phyloP scores from a whole-genome alignment of 805 yeast species.

The Cyberlindnera suaveolens region DNA sequence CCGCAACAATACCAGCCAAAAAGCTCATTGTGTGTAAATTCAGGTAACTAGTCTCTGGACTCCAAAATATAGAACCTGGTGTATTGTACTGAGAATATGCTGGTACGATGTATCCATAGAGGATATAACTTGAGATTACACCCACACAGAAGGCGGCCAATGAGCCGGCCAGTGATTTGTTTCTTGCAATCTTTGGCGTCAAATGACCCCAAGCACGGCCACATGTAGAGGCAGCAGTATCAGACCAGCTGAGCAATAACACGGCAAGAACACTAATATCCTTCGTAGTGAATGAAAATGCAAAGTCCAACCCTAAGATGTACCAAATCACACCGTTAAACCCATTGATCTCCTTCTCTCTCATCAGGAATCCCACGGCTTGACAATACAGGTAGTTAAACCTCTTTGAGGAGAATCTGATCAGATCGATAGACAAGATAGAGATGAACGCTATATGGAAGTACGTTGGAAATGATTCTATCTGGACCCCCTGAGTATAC shows the following conservation, averaged over 20 bases:
- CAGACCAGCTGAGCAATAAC: conserved; percentile 89
- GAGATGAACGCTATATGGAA: conserved; percentile 47
- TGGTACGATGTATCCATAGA: conserved; percentile 75
- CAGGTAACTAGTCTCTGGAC: conserved; percentile 51
- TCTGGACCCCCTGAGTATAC: conserved; percentile 57
- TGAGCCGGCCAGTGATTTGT: conserved; percentile 87
- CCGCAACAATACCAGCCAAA: conserved; percentile 73
- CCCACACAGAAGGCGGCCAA: conserved; percentile 81
- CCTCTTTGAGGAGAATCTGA: conserved; percentile 55
- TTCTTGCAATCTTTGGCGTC: conserved; percentile 68
- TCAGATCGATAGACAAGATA: conserved; percentile 56
- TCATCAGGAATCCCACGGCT: conserved; percentile 72
- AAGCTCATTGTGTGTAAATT: conserved; percentile 47
- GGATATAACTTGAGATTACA: conserved; percentile 50
- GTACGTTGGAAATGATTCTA: conserved; percentile 52
- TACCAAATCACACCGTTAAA: conserved; percentile 90
- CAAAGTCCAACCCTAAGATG: conserved; percentile 67
- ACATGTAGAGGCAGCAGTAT: conserved; percentile 91
- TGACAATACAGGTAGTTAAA: conserved; percentile 65
- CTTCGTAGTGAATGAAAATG: conserved; percentile 65
- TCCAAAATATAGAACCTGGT: conserved; percentile 61
- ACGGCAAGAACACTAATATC: conserved; percentile 77
- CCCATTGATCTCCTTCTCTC: conserved; percentile 67
- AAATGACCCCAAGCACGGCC: conserved; percentile 83
- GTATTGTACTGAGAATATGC: conserved; percentile 44